These are phyloP conservation scores for Isochrysis galbana DNA, from an alignment of 78 protist species.

Conservation along the genomic window DNA sequence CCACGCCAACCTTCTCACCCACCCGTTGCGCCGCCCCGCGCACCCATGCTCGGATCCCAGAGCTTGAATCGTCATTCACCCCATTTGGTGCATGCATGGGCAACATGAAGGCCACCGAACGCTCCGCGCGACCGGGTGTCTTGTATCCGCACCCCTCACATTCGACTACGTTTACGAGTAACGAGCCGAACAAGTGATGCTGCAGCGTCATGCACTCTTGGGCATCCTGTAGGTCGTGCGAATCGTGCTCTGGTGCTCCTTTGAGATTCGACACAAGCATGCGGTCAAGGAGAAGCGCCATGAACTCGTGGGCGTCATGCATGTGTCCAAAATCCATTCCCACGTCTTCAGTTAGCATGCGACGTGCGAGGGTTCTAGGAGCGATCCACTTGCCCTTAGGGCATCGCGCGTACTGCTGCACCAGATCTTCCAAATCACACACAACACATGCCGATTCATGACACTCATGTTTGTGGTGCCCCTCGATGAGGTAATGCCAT, in stretches of 20 bases:
- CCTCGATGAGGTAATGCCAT: neutral
- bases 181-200: neutral
- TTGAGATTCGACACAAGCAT: neutral
- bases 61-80: no score
- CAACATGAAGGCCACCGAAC: no score
- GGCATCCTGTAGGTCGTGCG: neutral
- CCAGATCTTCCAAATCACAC: neutral
- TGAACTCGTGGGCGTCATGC: neutral
- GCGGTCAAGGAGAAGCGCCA: neutral
- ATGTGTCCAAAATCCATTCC: neutral
- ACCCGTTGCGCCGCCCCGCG: neutral
- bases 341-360: neutral
- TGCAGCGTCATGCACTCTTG: neutral
- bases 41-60: neutral
- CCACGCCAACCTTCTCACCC: neutral
- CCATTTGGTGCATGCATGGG: no score
- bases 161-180: neutral
- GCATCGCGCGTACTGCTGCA: neutral
- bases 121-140: neutral
- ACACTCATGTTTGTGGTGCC: neutral
- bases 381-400: neutral
- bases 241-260: neutral
- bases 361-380: neutral
- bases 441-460: neutral
- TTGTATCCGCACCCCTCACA: neutral